Evolutionary conservation across 169 alveolate genomes (phyloP).

Genomic region (Babesia divergens): DNA sequence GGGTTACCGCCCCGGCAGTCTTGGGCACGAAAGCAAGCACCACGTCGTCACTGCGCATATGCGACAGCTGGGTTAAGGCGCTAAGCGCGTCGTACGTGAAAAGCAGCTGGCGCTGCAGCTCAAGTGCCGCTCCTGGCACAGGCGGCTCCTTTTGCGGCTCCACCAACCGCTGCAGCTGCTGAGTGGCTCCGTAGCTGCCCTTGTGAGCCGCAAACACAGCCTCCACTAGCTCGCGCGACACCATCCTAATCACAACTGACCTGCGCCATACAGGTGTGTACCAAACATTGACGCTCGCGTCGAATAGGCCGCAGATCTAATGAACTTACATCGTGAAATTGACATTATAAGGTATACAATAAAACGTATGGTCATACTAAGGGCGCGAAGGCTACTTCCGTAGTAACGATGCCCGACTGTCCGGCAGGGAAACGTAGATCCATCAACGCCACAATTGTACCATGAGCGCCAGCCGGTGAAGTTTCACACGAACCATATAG

Average conservation of each 20-base stretch:
- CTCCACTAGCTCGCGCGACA: constrained; percentile 46
- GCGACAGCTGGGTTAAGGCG: constrained; percentile 37
- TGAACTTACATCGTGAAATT: too few relatives aligned
- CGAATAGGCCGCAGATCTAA: too few relatives aligned
- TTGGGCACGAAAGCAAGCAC: constrained; percentile 33
- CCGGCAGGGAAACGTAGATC: too few relatives aligned
- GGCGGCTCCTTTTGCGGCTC: constrained; percentile 30
- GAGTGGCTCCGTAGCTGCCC: constrained; percentile 55
- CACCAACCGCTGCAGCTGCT: constrained; percentile 50
- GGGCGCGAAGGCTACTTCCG: too few relatives aligned
- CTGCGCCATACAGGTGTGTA: neutral
- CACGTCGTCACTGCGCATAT: constrained; percentile 34
- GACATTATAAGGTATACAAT: too few relatives aligned
- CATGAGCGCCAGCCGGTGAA: too few relatives aligned
- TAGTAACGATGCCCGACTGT: too few relatives aligned
- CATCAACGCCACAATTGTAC: too few relatives aligned
- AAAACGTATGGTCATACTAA: too few relatives aligned
- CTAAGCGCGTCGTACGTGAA: constrained; percentile 38
- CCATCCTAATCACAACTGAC: constrained; percentile 8
- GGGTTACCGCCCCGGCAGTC: constrained; percentile 43
- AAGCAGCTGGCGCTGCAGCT: constrained; percentile 30
- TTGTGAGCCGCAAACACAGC: constrained; percentile 65
- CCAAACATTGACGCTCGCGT: constrained; percentile 6
- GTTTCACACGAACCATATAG: too few relatives aligned
- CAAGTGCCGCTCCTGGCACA: constrained; percentile 1